Evolutionary conservation across 441 rosid species (phyloP), one percentile per base, ranked within the genome.

Genomic region (Breynia disticha): DNA sequence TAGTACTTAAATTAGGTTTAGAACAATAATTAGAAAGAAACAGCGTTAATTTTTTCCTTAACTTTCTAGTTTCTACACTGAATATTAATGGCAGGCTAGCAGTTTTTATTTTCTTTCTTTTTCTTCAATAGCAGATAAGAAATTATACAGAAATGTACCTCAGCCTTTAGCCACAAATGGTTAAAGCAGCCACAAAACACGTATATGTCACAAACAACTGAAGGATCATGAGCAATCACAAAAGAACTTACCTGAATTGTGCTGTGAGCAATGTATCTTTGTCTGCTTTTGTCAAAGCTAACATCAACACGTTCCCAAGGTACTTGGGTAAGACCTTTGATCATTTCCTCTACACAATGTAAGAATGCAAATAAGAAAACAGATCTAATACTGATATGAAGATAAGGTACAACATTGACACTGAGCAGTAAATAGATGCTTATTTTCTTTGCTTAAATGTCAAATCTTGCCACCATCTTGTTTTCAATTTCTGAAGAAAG

Each of bases 271-370:
- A 76, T 61, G 19, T 74, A 76, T 16, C 97, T 80, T 60, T 87
- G 97, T 65, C 48, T 76, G 68, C 97, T 90, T 62, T 76, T 79
- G 64, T 72, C 83, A 75, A 90, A 90, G 79, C 95, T 90, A 56
- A 90, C 96, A 67, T 87, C 93, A 41, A 90, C 77, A 52, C 96
- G 81, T 69, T 90, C 95, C 97, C 97, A 87, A 16, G 82, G 71
- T 58, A 90, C 79, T 67, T 85, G 95, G 39, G 72, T 67, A 10
- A 90, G 86, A 56, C 95, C 96, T 61, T 67, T 77, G 50, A 90
- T 79, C 93, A 87, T 87, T 76, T 79, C 81, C 81, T 90, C 96
- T 84, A 57, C 69, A 73, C 17, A 57, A 20, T 53, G 58, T 46
- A 46, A 54, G 12, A 11, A 65, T 14, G 21, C 18, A 35, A 52